Base-by-base conservation (phyloP, 257 asterid species). In the Handroanthus guayacan region DNA sequence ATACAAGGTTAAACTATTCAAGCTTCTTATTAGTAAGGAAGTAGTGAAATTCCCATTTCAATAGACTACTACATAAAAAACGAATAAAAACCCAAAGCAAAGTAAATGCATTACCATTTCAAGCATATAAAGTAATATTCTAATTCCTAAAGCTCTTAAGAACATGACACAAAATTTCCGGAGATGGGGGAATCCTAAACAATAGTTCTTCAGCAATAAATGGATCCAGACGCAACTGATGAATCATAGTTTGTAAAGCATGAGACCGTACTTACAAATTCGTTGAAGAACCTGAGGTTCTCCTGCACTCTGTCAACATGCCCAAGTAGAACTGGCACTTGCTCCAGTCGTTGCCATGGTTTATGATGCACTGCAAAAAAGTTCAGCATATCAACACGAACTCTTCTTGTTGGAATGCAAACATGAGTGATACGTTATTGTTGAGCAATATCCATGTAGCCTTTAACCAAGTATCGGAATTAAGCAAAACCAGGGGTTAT, bases 271-370 rank as follows among this genome's bases (percentile, higher is more conserved):
- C 54, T 75, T 79, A 84, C 17, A 84, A 76, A 47, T 81, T 82
- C 86, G 87, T 83, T 81, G 62, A 3, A 18, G 92, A 82, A 51
- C 87, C 89, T 3, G 92, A 83, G 87, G 75, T 90, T 60, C 85
- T 90, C 88, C 67, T 83, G 91, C 93, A 87, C 47, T 85, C 90
- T 2, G 87, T 68, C 83, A 90, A 62, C 93, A 87, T 87, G 62
- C 88, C 96, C 92, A 90, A 87, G 76, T 90, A 90, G 82, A 88
- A 84, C 80, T 88, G 94, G 69, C 94, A 88, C 86, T 87, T 87
- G 90, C 90, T 78, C 75, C 88, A 83, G 86, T 90, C 96, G 20
- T 41, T 87, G 66, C 91, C 91, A 50, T 45, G 81, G 76, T 80
- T 79, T 44, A 83, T 87, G 83, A 90, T 60, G 65, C 94, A 90